Base-by-base conservation (phyloP, 2,329 filamentous ascomycete species). In the Didymella segeticola region DNA sequence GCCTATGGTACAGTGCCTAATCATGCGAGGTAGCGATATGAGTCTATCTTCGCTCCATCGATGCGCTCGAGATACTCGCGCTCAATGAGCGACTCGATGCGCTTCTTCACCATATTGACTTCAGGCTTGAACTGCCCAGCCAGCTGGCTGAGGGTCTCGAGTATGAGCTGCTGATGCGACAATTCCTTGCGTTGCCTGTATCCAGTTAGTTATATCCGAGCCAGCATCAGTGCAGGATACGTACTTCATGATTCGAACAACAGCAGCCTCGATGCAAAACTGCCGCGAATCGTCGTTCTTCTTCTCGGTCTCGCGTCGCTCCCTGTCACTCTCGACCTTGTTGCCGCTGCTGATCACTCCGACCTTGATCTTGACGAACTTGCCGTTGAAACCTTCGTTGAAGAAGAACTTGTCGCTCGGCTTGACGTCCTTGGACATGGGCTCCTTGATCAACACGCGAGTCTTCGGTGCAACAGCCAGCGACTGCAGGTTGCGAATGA, bases 241-340 rank as follows among this genome's bases (percentile, higher is more conserved):
- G 39, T 83, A 92, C 89, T 93, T 93, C 89, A 93, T 93, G 66
- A 92, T 92, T 43, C 90, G 82, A 55, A 93, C 89, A 61, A 93
- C 81, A 4, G 89, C 88, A 7, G 89, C 89, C 66, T 93, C 89
- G 20, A 92, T 85, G 33, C 89, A 83, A 69, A 89, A 87, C 37
- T 82, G 83, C 58, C 90, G 80, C 19, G 84, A 86, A 70, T 90
- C 86, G 62, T 90, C 85, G 61, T 89, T 91, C 79, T 89, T 89
- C 65, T 87, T 84, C 71, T 92, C 87, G 0, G 90, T 93, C 45
- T 85, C 85, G 73, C 85, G 86, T 36, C 85, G 79, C 72, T 88
- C 85, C 26, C 80, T 78, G 46, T 83, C 79, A 46, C 86, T 91
- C 76, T 98, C 93, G 1, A 96, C 89, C 76, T 91, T 95, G 71